These are phyloP conservation scores for Lentithecium fluviatile DNA, from an alignment of 495 filamentous ascomycete species.

Conservation along the genomic window DNA sequence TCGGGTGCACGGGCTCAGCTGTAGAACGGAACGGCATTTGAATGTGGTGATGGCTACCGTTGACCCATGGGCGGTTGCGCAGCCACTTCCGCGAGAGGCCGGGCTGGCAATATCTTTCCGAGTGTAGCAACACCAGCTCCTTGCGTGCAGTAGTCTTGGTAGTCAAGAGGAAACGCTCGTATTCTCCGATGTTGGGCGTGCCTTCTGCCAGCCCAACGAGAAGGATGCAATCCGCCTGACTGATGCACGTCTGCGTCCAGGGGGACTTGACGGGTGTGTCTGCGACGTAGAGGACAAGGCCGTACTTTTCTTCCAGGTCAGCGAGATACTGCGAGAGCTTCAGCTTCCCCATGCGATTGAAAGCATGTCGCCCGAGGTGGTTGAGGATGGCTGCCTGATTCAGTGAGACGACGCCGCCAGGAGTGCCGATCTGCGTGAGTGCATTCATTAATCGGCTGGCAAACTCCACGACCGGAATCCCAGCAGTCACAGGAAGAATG, in stretches of 20 bases:
- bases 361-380: conserved; percentile 91
- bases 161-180: conserved; percentile 89
- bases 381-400: conserved; percentile 93
- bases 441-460: conserved; percentile 85
- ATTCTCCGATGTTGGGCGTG: conserved; percentile 88
- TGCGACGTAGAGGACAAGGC: conserved; percentile 93
- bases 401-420: conserved; percentile 85
- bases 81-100: conserved; percentile 87
- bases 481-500: conserved; percentile 83
- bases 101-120: conserved; percentile 81
- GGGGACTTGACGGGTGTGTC: conserved; percentile 94
- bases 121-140: conserved; percentile 88
- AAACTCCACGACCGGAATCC: conserved; percentile 93
- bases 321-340: conserved; percentile 95
- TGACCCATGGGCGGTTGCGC: conserved; percentile 93
- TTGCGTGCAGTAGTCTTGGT: conserved; percentile 97
- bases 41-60: conserved; percentile 96
- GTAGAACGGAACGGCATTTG: conserved; percentile 90
- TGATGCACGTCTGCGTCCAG: conserved; percentile 97
- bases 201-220: conserved; percentile 89
- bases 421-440: conserved; percentile 79
- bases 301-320: conserved; percentile 95
- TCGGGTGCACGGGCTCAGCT: conserved; percentile 72
- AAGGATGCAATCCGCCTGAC: conserved; percentile 92
- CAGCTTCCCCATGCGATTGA: conserved; percentile 94